Conservation (phyloP, 2,329 filamentous ascomycete genomes). For the Diaporthe vexans region DNA sequence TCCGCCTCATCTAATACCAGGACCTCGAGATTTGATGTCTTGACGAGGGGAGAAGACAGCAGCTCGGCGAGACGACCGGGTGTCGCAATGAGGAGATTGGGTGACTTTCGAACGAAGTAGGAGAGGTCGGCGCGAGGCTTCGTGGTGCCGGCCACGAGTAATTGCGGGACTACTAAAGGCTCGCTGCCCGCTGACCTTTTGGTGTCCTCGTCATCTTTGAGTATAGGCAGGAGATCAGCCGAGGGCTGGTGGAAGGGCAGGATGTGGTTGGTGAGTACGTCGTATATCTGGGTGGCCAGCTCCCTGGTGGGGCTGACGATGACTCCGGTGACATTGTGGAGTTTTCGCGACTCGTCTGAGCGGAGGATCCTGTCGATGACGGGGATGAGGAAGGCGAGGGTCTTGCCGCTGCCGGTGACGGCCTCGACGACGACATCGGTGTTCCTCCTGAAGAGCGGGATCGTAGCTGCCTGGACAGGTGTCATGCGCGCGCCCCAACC, state of each 20-base stretch:
- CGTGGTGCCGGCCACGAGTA: constrained; percentile 84
- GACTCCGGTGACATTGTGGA: constrained; percentile 90
- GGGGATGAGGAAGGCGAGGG: constrained; percentile 84
- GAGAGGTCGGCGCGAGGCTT: constrained; percentile 90
- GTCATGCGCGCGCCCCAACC: constrained; percentile 86
- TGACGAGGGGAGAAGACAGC: constrained; percentile 86
- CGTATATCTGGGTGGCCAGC: constrained; percentile 89
- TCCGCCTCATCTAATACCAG: constrained; percentile 97
- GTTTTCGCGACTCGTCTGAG: constrained; percentile 85
- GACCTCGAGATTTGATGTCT: constrained; percentile 91
- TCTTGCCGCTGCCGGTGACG: constrained; percentile 93
- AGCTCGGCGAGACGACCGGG: constrained; percentile 92
- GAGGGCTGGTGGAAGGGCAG: constrained; percentile 88
- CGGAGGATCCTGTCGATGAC: constrained; percentile 86
- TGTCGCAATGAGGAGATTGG: constrained; percentile 91
- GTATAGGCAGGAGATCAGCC: constrained; percentile 71
- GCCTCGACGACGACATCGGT: constrained; percentile 95
- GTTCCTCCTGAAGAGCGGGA: constrained; percentile 89
- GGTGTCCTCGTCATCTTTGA: constrained; percentile 66
- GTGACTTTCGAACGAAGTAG: constrained; percentile 84
- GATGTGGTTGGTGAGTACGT: constrained; percentile 78
- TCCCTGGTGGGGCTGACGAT: constrained; percentile 95
- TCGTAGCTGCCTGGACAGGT: constrained; percentile 92
- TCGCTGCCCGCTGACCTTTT: constrained; percentile 63
- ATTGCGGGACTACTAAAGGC: constrained; percentile 81